A percentile compares a stretch with the other conserved stretches of the same genome.
Evolutionary conservation across 495 filamentous ascomycete genomes (phyloP).

Genomic region (Trichocladium antarcticum): DNA sequence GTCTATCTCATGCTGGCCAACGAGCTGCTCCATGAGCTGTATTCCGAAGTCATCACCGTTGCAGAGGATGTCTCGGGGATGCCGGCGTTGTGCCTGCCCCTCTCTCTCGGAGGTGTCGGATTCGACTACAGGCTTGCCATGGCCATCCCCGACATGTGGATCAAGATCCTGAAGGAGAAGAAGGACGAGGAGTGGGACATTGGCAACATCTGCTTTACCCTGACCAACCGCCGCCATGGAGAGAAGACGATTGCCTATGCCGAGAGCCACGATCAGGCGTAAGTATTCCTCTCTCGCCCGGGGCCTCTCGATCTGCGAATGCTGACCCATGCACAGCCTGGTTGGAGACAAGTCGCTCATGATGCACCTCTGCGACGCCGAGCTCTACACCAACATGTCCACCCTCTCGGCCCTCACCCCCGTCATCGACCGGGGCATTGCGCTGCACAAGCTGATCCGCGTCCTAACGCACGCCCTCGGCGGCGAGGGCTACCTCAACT

Average conservation of each 20-base stretch:
- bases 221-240: constrained; percentile 86
- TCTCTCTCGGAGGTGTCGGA: constrained; percentile 79
- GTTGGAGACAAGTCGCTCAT: constrained; percentile 94
- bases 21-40: constrained; percentile 84
- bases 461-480: constrained; percentile 89
- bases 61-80: constrained; percentile 98
- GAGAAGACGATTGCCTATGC: constrained; percentile 98
- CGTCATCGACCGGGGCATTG: constrained; percentile 81
- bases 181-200: constrained; percentile 91
- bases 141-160: constrained; percentile 98
- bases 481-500: constrained; percentile 96
- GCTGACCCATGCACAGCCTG: constrained; percentile 49
- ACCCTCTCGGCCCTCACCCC: constrained; percentile 69
- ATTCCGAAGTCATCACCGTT: constrained; percentile 77
- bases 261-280: constrained; percentile 98
- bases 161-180: constrained; percentile 93
- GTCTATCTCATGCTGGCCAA: constrained; percentile 96
- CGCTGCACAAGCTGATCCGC: constrained; percentile 93
- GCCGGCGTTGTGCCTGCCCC: constrained; percentile 81
- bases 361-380: constrained; percentile 96
- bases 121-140: constrained; percentile 98
- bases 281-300: constrained; percentile 30
- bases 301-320: background rate
- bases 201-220: constrained; percentile 65
- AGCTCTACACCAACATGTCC: constrained; percentile 98